A percentile compares a stretch with the other conserved stretches of the same genome.
These are phyloP conservation scores for Colletotrichum endophyticum DNA, from an alignment of 2,329 filamentous ascomycete genomes.

Conservation along the genomic window DNA sequence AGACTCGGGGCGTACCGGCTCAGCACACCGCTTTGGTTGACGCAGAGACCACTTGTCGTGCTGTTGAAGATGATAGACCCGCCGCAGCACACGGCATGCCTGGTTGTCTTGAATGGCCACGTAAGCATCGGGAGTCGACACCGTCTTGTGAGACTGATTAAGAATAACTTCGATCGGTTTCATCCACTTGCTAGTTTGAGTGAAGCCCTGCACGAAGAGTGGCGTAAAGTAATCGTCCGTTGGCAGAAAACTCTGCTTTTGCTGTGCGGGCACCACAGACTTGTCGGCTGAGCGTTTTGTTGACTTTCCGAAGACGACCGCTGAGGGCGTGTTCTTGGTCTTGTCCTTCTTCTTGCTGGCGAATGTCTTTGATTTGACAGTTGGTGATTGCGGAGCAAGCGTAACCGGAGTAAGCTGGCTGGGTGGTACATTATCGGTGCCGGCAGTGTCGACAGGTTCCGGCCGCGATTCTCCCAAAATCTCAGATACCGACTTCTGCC, in stretches of 20 bases:
- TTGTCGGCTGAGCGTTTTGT: slow-evolving; percentile 54
- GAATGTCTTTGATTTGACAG: slow-evolving; percentile 28
- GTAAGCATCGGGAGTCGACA: slow-evolving; percentile 84
- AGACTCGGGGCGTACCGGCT: slow-evolving; percentile 76
- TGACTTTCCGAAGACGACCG: slow-evolving; percentile 79
- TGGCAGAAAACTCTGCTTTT: slow-evolving; percentile 47
- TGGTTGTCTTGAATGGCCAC: slow-evolving; percentile 85
- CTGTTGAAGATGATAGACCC: slow-evolving; percentile 90
- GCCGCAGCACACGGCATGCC: slow-evolving; percentile 82
- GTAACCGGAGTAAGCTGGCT: slow-evolving; percentile 45
- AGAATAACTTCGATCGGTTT: slow-evolving; percentile 74
- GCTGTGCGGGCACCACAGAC: slow-evolving; percentile 41
- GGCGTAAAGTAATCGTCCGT: slow-evolving; percentile 70
- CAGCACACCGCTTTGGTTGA: slow-evolving; percentile 83
- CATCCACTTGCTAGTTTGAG: slow-evolving; percentile 62
- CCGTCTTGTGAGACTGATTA: slow-evolving; percentile 83
- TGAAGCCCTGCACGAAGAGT: slow-evolving; percentile 63
- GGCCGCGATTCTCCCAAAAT: slow-evolving; percentile 63
- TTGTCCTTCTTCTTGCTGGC: slow-evolving; percentile 55
- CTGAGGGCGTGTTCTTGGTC: slow-evolving; percentile 71
- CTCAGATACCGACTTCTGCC: slow-evolving; percentile 75
- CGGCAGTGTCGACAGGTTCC: slow-evolving; percentile 37
- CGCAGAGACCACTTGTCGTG: slow-evolving; percentile 91
- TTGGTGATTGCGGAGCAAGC: slow-evolving; percentile 48
- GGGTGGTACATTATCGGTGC: slow-evolving; percentile 30